Conservation (phyloP, 345 rosid genomes). For the Acer yangbiense region DNA sequence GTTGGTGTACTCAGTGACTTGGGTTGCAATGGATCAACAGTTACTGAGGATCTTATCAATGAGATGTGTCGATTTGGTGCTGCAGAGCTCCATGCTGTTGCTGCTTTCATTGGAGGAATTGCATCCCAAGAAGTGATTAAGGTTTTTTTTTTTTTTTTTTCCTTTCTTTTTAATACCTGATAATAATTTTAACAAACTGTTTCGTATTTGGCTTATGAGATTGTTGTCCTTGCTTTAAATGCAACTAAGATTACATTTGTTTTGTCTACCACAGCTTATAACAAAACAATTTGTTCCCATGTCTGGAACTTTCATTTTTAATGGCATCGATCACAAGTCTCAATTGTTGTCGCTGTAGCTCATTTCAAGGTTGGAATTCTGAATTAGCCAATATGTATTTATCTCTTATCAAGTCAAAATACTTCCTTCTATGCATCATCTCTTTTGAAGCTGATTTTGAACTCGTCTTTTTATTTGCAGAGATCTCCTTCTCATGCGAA, state of each 20-base stretch:
- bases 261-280: constrained; percentile 58
- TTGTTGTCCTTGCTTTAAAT: not conserved
- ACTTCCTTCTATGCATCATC: not conserved
- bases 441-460: not conserved
- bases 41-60: constrained; percentile 86
- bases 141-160: constrained; percentile 35
- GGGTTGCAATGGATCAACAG: constrained; percentile 80
- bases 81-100: constrained; percentile 93
- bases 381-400: constrained; percentile 10
- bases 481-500: not conserved
- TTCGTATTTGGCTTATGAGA: not conserved
- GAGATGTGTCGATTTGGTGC: constrained; percentile 98
- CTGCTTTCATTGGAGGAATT: constrained; percentile 90
- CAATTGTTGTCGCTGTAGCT: constrained; percentile 60
- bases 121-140: constrained; percentile 95
- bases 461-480: constrained; percentile 22
- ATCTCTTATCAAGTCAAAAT: not conserved
- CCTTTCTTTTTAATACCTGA: not conserved
- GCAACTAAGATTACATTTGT: not conserved
- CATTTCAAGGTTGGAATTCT: constrained; percentile 9
- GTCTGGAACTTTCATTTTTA: constrained; percentile 85
- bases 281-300: constrained; percentile 92
- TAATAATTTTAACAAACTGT: not conserved
- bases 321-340: constrained; percentile 95
- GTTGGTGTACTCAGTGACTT: constrained; percentile 67